A percentile compares a stretch with the other conserved stretches of the same genome.
phyloP scores from a whole-genome alignment of 768 basidiomycete species.

The Hypsizygus marmoreus region DNA sequence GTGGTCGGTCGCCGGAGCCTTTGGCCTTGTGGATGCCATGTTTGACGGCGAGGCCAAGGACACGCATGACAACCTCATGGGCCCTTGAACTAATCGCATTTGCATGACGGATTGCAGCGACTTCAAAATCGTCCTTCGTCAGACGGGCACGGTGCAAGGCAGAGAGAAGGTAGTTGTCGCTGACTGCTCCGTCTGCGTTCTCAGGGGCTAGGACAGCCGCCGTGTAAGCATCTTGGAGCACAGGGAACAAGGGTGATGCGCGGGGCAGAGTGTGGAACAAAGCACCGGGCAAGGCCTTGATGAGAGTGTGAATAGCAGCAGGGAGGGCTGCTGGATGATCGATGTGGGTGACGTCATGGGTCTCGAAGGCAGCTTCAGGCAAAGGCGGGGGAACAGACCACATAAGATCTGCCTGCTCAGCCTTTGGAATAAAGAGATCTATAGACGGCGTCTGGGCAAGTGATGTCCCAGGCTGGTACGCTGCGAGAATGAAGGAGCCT shows the following conservation, averaged over 20 bases:
- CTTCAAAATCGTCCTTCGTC: conserved; percentile 74
- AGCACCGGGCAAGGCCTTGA: conserved; percentile 53
- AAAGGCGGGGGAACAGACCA: conserved; percentile 87
- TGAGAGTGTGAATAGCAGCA: conserved; percentile 44
- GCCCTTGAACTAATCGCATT: conserved; percentile 87
- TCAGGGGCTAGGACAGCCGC: conserved; percentile 33
- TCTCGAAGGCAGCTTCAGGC: conserved; percentile 48
- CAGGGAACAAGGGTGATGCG: conserved; percentile 53
- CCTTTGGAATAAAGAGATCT: conserved; percentile 79
- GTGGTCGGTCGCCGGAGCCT: conserved; percentile 49
- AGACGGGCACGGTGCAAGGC: conserved; percentile 84
- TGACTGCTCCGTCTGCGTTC: conserved; percentile 38
- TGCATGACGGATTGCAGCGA: conserved; percentile 74
- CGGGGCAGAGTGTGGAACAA: conserved; percentile 68
- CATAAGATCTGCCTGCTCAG: conserved; percentile 73
- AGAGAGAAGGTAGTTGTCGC: conserved; percentile 65
- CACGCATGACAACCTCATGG: conserved; percentile 90
- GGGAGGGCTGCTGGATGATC: conserved; percentile 50
- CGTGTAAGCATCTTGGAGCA: conserved; percentile 44
- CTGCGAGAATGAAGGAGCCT: conserved; percentile 63
- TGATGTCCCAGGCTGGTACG: conserved; percentile 53
- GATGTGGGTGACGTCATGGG: conserved; percentile 63
- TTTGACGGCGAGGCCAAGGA: conserved; percentile 75
- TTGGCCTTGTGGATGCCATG: conserved; percentile 49
- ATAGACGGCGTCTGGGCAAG: conserved; percentile 43